Evolutionary conservation across 768 basidiomycete species (phyloP), one percentile per base, ranked within the genome.

Genomic region (Mrakia hoshinonis): DNA sequence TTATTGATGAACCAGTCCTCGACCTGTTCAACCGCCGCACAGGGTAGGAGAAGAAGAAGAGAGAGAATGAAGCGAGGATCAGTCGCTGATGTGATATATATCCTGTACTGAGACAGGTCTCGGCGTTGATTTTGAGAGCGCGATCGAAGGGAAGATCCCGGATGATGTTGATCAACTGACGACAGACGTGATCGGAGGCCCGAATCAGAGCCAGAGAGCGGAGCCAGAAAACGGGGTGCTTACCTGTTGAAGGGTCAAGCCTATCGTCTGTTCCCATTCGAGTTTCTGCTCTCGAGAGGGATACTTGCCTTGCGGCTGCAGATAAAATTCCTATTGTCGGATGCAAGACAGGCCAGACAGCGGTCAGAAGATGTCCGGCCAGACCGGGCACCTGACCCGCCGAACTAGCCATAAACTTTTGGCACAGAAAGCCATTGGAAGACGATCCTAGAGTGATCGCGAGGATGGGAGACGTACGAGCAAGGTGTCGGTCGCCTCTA

Each of bases 1-100:
- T 51, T 47, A 31, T 69, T 69, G 68, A 62, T 69, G 60, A 69
- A 69, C 58, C 58, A 69, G 38, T 69, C 68, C 49, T 67, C 66
- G 36, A 67, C 49, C 66, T 67, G 36, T 18, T 1, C 11, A 38
- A 62, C 9, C 26, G 24, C 34, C 43, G 22, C 24, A 43, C 6
- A n/a, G n/a, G n/a, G n/a, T 15, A 43, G 43, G 18, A 64, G 24
- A 22, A 24, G 20, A 26, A 38, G 24, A 24, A 1, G 63, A 34
- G 31, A 34, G 15, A 61, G 58, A 5, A 11, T 20, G n/a, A n/a
- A n/a, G n/a, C n/a, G n/a, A n/a, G n/a, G n/a, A n/a, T n/a, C n/a
- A n/a, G n/a, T n/a, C n/a, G n/a, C n/a, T n/a, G n/a, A n/a, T n/a
- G n/a, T n/a, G n/a, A n/a, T 51, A 6, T 7, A 5, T 10, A 7